Conservation (phyloP, 2,329 filamentous ascomycete species). For the Colletotrichum costaricense region DNA sequence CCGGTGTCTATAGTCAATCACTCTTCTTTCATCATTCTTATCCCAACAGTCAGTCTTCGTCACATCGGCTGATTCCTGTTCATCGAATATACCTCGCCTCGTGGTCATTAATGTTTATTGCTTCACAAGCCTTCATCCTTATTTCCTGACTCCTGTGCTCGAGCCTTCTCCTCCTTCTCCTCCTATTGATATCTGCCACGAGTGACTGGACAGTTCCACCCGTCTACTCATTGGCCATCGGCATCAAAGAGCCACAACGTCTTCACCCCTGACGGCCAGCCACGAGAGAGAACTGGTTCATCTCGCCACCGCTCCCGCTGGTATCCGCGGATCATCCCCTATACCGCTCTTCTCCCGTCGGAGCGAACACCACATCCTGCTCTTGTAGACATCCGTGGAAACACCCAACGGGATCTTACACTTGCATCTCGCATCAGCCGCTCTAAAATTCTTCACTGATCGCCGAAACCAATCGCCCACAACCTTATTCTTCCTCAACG, state of each 20-base stretch:
- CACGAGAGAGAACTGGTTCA: conserved; percentile 27
- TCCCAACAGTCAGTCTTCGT: not conserved
- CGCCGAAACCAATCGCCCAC: conserved; percentile 11
- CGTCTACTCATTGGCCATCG: not conserved
- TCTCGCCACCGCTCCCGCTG: conserved; percentile 30
- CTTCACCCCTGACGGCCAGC: not conserved
- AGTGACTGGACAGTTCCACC: not conserved
- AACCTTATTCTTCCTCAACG: conserved; percentile 14
- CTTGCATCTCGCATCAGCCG: conserved; percentile 13
- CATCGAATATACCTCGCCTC: not conserved
- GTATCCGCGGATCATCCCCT: conserved; percentile 22
- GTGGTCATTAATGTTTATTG: conserved; percentile 13
- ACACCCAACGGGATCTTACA: conserved; percentile 21
- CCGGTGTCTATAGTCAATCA: not conserved
- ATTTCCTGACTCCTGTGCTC: conserved; percentile 1
- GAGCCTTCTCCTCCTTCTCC: not conserved
- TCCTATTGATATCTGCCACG: not conserved
- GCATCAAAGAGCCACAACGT: not conserved
- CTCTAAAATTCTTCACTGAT: conserved; percentile 27
- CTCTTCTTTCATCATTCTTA: not conserved
- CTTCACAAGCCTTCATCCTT: not conserved
- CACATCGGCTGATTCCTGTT: not conserved
- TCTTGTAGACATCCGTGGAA: conserved; percentile 22
- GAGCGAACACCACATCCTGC: not conserved
- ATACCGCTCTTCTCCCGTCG: conserved; percentile 30